These are phyloP conservation scores for Phytophthora ramorum DNA, from an alignment of 352 stramenopile genomes.

Conservation along the genomic window DNA sequence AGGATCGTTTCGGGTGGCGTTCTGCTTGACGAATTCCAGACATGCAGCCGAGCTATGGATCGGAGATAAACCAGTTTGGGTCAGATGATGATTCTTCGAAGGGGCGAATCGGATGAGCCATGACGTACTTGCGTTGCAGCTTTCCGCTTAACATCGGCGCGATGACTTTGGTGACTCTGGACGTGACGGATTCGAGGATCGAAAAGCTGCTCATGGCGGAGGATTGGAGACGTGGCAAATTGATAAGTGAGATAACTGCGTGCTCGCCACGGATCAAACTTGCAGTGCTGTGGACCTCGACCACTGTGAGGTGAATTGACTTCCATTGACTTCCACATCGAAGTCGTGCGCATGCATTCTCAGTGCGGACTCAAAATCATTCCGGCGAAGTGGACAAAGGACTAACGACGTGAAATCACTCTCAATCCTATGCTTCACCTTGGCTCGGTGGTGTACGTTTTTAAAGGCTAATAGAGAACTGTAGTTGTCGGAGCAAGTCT, in stretches of 20 bases:
- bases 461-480: no score
- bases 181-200: slow-evolving; percentile 21
- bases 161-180: slow-evolving; percentile 11
- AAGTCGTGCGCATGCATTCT: neutral
- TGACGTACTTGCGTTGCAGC: slow-evolving; percentile 29
- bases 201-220: slow-evolving; percentile 13
- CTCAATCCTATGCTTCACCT: no score
- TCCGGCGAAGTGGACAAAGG: no score
- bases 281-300: neutral
- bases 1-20: slow-evolving; percentile 21
- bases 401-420: no score
- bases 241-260: slow-evolving; percentile 3
- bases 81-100: neutral
- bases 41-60: slow-evolving; percentile 20
- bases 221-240: neutral
- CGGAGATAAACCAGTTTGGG: neutral
- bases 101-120: neutral
- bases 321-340: neutral
- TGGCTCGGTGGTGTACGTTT: no score
- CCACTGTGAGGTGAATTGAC: neutral
- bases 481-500: no score
- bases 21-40: slow-evolving; percentile 34
- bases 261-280: neutral
- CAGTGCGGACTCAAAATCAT: neutral
- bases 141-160: slow-evolving; percentile 13